Percentiles rank a stretch among this genome's conserved stretches.
Evolutionary conservation across 345 rosid genomes (phyloP).

Genomic region (Clausena lansium): DNA sequence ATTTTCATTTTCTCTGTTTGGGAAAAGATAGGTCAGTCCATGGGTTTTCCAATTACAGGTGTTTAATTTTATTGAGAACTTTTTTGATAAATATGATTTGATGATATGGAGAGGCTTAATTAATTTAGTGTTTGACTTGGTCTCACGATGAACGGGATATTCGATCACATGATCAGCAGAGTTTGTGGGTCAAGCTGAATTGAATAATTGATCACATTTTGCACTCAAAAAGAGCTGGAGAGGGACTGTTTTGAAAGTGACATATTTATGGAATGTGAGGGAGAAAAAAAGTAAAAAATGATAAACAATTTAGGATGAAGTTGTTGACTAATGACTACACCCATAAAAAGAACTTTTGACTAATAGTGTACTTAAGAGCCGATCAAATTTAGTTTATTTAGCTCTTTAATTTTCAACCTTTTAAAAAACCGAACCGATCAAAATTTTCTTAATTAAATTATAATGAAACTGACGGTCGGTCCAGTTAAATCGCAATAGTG

Average conservation of each 20-base stretch:
- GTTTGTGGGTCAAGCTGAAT: neutral
- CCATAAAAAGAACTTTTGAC: neutral
- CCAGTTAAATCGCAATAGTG: no score
- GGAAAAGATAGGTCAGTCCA: no score
- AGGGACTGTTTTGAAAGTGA: slow-evolving; percentile 4
- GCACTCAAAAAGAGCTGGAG: neutral
- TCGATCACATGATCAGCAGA: neutral
- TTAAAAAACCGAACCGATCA: no score
- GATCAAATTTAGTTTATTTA: no score
- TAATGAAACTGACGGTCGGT: no score
- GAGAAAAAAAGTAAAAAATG: neutral
- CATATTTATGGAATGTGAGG: neutral
- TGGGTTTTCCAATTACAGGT: no score
- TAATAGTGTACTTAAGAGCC: no score
- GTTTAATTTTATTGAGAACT: no score
- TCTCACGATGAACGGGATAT: neutral
- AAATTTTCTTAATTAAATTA: no score
- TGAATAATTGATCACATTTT: neutral
- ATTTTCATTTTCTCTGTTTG: neutral
- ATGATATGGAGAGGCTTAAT: neutral
- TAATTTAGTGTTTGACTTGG: neutral
- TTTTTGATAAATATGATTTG: no score
- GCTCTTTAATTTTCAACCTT: no score
- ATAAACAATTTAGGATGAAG: neutral
- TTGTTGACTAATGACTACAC: neutral